These are phyloP conservation scores for Pyrenophora tritici-repentis DNA, from an alignment of 2,329 filamentous ascomycete genomes.

Conservation along the genomic window DNA sequence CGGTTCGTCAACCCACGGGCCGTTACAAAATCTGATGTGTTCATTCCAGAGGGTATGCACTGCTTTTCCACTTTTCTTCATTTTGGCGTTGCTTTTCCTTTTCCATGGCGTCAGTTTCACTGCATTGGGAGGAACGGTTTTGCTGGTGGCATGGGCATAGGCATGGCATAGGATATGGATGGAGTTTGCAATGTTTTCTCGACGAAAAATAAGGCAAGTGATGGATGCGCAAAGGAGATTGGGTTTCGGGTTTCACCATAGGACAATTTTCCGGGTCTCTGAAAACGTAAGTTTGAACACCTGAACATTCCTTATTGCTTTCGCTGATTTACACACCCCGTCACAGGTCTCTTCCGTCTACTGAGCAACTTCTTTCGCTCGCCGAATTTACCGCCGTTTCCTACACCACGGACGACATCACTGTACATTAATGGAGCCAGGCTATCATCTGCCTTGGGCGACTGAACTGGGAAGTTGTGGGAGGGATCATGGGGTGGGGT, in stretches of 20 bases:
- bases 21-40: constrained; percentile 72
- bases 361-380: neutral
- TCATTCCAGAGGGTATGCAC: neutral
- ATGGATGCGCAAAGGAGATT: neutral
- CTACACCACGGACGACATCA: neutral
- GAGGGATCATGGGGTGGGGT: neutral
- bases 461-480: neutral
- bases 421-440: neutral
- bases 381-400: neutral
- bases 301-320: neutral
- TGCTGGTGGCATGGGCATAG: neutral
- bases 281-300: constrained; percentile 13
- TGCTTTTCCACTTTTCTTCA: neutral
- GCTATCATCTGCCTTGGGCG: neutral
- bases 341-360: neutral
- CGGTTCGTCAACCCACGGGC: constrained; percentile 76
- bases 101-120: constrained; percentile 7
- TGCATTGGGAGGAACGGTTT: constrained; percentile 9
- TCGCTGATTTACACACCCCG: constrained; percentile 15
- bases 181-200: constrained; percentile 3
- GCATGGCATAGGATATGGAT: neutral
- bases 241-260: neutral
- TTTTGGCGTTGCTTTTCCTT: constrained; percentile 60
- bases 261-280: neutral
- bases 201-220: neutral